Evolutionary conservation across 345 rosid genomes (phyloP).

Genomic region (Eutrema japonicum): DNA sequence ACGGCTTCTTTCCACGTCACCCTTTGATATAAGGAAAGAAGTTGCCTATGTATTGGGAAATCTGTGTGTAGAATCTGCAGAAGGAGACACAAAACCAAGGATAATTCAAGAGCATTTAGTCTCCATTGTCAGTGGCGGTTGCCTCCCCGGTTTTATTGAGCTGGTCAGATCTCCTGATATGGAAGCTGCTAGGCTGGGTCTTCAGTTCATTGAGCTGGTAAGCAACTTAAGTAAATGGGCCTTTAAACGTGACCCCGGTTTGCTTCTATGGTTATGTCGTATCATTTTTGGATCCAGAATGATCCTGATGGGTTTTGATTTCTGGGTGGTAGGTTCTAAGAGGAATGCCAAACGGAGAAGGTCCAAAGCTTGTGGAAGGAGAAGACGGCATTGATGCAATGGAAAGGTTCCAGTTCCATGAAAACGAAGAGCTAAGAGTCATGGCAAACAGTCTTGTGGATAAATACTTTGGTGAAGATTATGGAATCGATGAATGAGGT

Average conservation of each 20-base stretch:
- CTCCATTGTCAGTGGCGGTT: slow-evolving; percentile 74
- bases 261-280: not conserved
- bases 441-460: slow-evolving; percentile 94
- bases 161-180: slow-evolving; percentile 83
- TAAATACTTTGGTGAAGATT: slow-evolving; percentile 89
- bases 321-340: slow-evolving; percentile 64
- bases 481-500: slow-evolving; percentile 62
- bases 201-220: slow-evolving; percentile 97
- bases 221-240: slow-evolving; percentile 41
- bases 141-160: slow-evolving; percentile 83
- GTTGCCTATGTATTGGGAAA: slow-evolving; percentile 90
- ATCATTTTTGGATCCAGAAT: slow-evolving; percentile 2
- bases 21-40: slow-evolving; percentile 89
- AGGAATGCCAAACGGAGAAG: slow-evolving; percentile 91
- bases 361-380: slow-evolving; percentile 82
- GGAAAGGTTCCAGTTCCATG: slow-evolving; percentile 96
- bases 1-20: slow-evolving; percentile 74
- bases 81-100: slow-evolving; percentile 62
- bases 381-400: slow-evolving; percentile 97
- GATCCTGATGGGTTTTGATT: slow-evolving; percentile 5
- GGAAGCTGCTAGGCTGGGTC: slow-evolving; percentile 88
- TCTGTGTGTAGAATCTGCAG: slow-evolving; percentile 88
- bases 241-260: not conserved
- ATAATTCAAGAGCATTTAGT: slow-evolving; percentile 75
- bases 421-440: slow-evolving; percentile 87